Conservation (phyloP, 805 yeast species). For the Candida berthetii region DNA sequence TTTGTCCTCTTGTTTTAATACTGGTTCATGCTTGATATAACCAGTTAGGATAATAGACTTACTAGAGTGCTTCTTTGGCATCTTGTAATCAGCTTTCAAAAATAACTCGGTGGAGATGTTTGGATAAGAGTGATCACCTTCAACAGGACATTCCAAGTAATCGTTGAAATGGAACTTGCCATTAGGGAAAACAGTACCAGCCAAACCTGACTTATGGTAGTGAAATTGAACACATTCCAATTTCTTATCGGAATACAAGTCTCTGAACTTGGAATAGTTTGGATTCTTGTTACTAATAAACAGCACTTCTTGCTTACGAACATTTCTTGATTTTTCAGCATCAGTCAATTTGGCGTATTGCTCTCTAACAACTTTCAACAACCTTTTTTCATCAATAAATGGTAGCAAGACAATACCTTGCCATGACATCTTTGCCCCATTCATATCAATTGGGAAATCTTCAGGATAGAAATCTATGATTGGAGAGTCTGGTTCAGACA, state of each 20-base stretch:
- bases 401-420: conserved; percentile 89
- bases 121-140: conserved; percentile 23
- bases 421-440: conserved; percentile 93
- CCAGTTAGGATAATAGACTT: conserved; percentile 87
- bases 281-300: conserved; percentile 61
- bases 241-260: conserved; percentile 24
- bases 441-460: conserved; percentile 87
- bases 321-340: conserved; percentile 65
- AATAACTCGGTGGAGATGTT: conserved; percentile 35
- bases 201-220: conserved; percentile 45
- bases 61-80: conserved; percentile 52
- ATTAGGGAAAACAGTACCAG: conserved; percentile 45
- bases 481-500: conserved; percentile 75
- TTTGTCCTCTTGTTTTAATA: conserved; percentile 63
- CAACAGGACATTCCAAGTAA: conserved; percentile 27
- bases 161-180: conserved; percentile 24
- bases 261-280: conserved; percentile 27
- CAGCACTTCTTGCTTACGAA: conserved; percentile 63
- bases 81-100: conserved; percentile 43
- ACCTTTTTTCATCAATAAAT: conserved; percentile 78
- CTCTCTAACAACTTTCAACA: conserved; percentile 57
- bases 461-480: conserved; percentile 90
- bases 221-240: conserved; percentile 31
- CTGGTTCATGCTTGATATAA: conserved; percentile 53
- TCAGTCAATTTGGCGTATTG: conserved; percentile 60